These are phyloP conservation scores for Adansonia grandidieri DNA, from an alignment of 441 rosid species.

Conservation along the genomic window DNA sequence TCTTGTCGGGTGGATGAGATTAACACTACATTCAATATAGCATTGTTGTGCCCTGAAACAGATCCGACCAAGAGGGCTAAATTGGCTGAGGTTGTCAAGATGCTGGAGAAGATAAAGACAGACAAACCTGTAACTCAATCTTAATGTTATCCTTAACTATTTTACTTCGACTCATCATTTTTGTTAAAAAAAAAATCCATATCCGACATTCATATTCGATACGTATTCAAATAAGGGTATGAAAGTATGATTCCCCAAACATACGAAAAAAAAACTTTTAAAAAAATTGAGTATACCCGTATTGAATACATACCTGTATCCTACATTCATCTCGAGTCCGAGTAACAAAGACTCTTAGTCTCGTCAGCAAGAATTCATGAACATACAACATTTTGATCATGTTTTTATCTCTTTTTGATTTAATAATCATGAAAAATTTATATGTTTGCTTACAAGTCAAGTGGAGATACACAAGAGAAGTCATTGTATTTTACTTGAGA, in stretches of 20 bases:
- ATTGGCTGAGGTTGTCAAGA: slow-evolving; percentile 81
- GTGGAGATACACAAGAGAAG: slow-evolving; percentile 6
- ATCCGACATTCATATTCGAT: too few relatives aligned
- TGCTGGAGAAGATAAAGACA: slow-evolving; percentile 60
- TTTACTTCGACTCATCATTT: too few relatives aligned
- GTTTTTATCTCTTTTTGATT: not conserved
- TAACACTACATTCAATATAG: slow-evolving; percentile 55
- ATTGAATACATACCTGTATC: too few relatives aligned
- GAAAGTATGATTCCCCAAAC: too few relatives aligned
- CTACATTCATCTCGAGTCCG: too few relatives aligned
- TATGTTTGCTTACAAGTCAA: not conserved
- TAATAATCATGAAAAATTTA: not conserved
- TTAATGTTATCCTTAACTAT: not conserved
- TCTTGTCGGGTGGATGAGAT: slow-evolving; percentile 60
- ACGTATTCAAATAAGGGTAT: too few relatives aligned
- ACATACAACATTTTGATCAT: not conserved
- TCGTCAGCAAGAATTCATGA: not conserved
- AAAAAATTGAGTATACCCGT: too few relatives aligned
- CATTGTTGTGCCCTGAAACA: slow-evolving; percentile 77
- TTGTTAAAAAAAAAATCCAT: too few relatives aligned
- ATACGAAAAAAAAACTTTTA: too few relatives aligned
- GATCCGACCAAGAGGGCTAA: slow-evolving; percentile 78
- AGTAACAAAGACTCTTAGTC: not conserved
- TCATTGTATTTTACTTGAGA: slow-evolving; percentile 41
- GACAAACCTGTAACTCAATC: slow-evolving; percentile 33